phyloP scores from a whole-genome alignment of 2,329 filamentous ascomycete species.

The Aspergillus melleus region DNA sequence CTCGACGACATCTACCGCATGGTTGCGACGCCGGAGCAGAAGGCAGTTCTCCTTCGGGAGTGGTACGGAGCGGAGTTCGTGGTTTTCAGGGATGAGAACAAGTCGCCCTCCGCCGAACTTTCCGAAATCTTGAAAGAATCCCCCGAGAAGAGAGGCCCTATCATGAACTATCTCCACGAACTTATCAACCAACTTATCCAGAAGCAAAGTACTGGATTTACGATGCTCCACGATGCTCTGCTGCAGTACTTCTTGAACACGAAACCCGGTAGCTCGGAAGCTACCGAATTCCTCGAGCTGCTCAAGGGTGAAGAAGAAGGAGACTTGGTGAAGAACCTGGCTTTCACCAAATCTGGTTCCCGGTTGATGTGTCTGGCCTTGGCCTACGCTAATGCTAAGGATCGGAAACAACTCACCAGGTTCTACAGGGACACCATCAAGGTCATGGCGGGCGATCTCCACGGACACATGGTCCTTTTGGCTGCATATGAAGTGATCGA shows the following conservation, averaged over 20 bases:
- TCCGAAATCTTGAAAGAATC: slow-evolving; percentile 70
- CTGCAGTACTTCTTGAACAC: slow-evolving; percentile 89
- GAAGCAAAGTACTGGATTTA: slow-evolving; percentile 96
- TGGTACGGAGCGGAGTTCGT: slow-evolving; percentile 97
- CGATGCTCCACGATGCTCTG: slow-evolving; percentile 98
- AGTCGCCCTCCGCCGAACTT: slow-evolving; percentile 62
- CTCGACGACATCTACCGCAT: slow-evolving; percentile 94
- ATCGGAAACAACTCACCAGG: slow-evolving; percentile 83
- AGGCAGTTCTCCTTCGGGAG: slow-evolving; percentile 79
- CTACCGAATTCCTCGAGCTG: slow-evolving; percentile 83
- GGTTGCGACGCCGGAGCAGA: slow-evolving; percentile 82
- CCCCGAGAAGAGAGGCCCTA: slow-evolving; percentile 81
- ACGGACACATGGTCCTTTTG: slow-evolving; percentile 79
- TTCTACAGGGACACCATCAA: slow-evolving; percentile 88
- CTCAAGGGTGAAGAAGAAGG: slow-evolving; percentile 89
- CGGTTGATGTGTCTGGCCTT: slow-evolving; percentile 78
- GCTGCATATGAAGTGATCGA: slow-evolving; percentile 89
- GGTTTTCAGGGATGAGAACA: slow-evolving; percentile 66
- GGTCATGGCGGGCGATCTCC: slow-evolving; percentile 75
- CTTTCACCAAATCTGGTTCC: slow-evolving; percentile 88
- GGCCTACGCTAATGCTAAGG: slow-evolving; percentile 85
- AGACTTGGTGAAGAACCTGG: slow-evolving; percentile 90
- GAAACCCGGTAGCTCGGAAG: slow-evolving; percentile 74
- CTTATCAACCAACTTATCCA: slow-evolving; percentile 91
- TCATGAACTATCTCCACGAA: slow-evolving; percentile 81